Percentiles rank a stretch among this genome's conserved stretches.
These are phyloP conservation scores for Rhodamnia rubescens DNA, from an alignment of 345 rosid species.

Conservation along the genomic window DNA sequence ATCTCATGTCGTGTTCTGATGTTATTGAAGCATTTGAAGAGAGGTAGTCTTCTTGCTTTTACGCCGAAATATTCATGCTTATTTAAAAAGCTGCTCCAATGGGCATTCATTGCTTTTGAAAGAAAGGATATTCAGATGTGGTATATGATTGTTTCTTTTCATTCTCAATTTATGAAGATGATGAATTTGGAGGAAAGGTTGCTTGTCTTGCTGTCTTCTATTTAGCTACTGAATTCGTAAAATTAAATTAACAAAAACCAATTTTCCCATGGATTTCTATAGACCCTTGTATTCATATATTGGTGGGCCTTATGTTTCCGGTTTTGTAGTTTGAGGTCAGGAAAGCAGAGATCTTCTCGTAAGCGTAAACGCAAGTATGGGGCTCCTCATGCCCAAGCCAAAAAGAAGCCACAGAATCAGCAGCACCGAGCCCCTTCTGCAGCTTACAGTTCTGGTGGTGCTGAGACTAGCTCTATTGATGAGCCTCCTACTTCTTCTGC, in stretches of 20 bases:
- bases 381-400: constrained; percentile 39
- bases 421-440: constrained; percentile 26
- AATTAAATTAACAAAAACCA: background rate
- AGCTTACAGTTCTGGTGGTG: constrained; percentile 15
- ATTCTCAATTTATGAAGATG: background rate
- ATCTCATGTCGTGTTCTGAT: constrained; percentile 83
- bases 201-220: background rate
- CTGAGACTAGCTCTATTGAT: constrained; percentile 23
- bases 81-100: background rate
- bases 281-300: background rate
- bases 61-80: background rate
- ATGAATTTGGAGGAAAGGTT: background rate
- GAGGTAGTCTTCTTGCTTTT: constrained; percentile 32
- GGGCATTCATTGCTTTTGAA: background rate
- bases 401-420: constrained; percentile 74
- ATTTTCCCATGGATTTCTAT: background rate
- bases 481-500: constrained; percentile 23
- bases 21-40: constrained; percentile 90
- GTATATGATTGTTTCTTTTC: background rate
- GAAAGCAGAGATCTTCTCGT: constrained; percentile 47
- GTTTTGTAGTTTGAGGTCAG: constrained; percentile 51
- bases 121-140: background rate
- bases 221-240: background rate
- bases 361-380: constrained; percentile 78
- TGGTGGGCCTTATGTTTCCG: background rate